Percentiles rank a stretch among this genome's conserved stretches.
phyloP scores from a whole-genome alignment of 2,329 filamentous ascomycete genomes.

The Blastomyces emzantsi region DNA sequence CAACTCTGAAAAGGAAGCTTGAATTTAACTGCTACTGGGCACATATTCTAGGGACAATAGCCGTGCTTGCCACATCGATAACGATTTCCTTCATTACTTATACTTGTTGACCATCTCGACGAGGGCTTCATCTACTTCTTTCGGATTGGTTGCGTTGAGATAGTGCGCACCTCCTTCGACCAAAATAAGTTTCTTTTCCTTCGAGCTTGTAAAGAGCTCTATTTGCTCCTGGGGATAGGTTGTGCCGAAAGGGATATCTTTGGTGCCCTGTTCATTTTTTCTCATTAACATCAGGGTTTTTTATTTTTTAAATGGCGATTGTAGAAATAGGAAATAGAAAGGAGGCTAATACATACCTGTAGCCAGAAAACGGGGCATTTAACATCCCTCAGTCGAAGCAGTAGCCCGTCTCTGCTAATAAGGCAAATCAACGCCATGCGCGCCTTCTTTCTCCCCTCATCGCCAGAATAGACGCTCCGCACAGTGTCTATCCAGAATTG shows the following conservation, averaged over 20 bases:
- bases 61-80: background rate
- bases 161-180: constrained; percentile 44
- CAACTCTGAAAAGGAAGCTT: too few relatives aligned
- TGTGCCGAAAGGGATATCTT: background rate
- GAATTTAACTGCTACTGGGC: too few relatives aligned
- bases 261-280: background rate
- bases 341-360: constrained; percentile 29
- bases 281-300: background rate
- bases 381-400: constrained; percentile 39
- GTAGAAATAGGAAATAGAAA: background rate
- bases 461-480: constrained; percentile 40
- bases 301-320: background rate
- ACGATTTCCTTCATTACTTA: constrained; percentile 9
- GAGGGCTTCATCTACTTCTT: constrained; percentile 37
- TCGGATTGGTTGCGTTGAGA: constrained; percentile 39
- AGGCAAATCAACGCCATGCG: constrained; percentile 45
- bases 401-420: constrained; percentile 41
- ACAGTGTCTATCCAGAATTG: constrained; percentile 40
- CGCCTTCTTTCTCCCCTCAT: constrained; percentile 40
- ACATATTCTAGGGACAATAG: too few relatives aligned
- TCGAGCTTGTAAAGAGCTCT: constrained; percentile 38
- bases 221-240: constrained; percentile 34
- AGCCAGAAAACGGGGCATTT: constrained; percentile 45
- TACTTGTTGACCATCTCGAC: constrained; percentile 30
- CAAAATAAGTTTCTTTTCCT: constrained; percentile 36